A percentile compares a stretch with the other conserved stretches of the same genome.
Evolutionary conservation across 2,329 filamentous ascomycete species (phyloP).

Genomic region (Aspergillus sp.): DNA sequence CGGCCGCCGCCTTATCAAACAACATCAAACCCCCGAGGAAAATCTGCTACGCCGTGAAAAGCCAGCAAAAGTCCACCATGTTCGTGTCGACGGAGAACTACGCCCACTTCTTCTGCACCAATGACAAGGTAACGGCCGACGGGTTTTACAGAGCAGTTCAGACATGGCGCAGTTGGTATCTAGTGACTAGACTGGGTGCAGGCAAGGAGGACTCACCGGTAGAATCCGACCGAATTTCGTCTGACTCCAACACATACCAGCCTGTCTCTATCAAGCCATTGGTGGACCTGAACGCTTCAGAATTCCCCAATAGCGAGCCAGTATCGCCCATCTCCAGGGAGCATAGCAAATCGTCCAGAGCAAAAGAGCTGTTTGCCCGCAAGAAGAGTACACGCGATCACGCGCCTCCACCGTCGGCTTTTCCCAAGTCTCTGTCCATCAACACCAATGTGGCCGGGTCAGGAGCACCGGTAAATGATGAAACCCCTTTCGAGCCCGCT

Average conservation of each 20-base stretch:
- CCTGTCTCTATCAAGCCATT: conserved; percentile 57
- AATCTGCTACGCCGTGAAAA: conserved; percentile 83
- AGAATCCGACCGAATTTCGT: conserved; percentile 28
- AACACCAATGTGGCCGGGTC: conserved; percentile 14
- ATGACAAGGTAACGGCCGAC: conserved; percentile 63
- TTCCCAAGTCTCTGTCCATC: conserved; percentile 20
- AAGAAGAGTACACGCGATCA: conserved; percentile 25
- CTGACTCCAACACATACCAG: conserved; percentile 20
- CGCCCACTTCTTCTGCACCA: conserved; percentile 85
- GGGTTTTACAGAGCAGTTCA: conserved; percentile 69
- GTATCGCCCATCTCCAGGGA: conserved; percentile 14
- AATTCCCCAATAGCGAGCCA: conserved; percentile 21
- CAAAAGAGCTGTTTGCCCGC: conserved; percentile 20
- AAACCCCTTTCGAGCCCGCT: conserved; percentile 29
- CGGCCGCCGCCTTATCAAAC: conserved; percentile 61
- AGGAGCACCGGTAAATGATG: conserved; percentile 18
- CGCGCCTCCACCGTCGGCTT: conserved; percentile 24
- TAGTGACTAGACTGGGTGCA: conserved; percentile 67
- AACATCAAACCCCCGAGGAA: conserved; percentile 79
- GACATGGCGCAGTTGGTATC: conserved; percentile 85
- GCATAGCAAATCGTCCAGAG: conserved; percentile 7
- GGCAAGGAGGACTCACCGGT: conserved; percentile 26
- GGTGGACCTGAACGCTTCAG: conserved; percentile 54
- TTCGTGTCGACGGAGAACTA: conserved; percentile 81
- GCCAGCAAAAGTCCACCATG: conserved; percentile 79